A percentile compares a stretch with the other conserved stretches of the same genome.
These are phyloP conservation scores for Labyrinthula sp. DNA, from an alignment of 352 stramenopile genomes.

Conservation along the genomic window DNA sequence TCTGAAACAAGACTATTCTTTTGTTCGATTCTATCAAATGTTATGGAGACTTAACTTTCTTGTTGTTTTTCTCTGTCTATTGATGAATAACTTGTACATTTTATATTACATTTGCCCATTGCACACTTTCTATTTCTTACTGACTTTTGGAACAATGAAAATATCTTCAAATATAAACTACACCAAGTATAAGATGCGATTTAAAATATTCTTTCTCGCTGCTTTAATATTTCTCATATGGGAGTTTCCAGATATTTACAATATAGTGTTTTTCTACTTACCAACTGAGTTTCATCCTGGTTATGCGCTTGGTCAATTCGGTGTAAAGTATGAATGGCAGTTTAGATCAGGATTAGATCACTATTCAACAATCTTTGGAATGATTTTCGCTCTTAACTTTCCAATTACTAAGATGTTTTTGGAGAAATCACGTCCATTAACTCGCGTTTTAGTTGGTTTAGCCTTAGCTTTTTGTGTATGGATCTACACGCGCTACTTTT, in stretches of 20 bases:
- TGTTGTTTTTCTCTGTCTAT: conserved; percentile 52
- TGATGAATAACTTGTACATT: conserved; percentile 59
- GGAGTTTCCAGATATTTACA: conserved; percentile 46
- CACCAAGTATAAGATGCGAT: conserved; percentile 39
- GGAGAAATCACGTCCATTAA: conserved; percentile 30
- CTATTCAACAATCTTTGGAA: conserved; percentile 58
- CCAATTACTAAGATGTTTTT: conserved; percentile 36
- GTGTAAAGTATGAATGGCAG: conserved; percentile 61
- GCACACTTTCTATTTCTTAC: conserved; percentile 65
- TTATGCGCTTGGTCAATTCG: conserved; percentile 39
- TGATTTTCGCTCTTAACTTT: conserved; percentile 64
- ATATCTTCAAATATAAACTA: conserved; percentile 45
- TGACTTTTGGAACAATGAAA: conserved; percentile 57
- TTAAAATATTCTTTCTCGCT: conserved; percentile 40
- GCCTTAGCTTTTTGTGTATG: conserved; percentile 33
- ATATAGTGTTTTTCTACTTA: conserved; percentile 41
- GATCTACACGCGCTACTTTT: conserved; percentile 39
- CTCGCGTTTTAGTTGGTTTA: conserved; percentile 2
- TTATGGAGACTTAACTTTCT: conserved; percentile 68
- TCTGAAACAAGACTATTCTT: conserved; percentile 49
- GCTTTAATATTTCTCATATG: conserved; percentile 52
- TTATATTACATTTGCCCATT: conserved; percentile 71
- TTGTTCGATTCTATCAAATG: conserved; percentile 60
- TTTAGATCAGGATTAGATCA: conserved; percentile 60
- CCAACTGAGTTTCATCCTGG: conserved; percentile 33